Percentiles rank a stretch among this genome's conserved stretches.
These are phyloP conservation scores for Fusarium mangiferae DNA, from an alignment of 2,329 filamentous ascomycete genomes.

Conservation along the genomic window DNA sequence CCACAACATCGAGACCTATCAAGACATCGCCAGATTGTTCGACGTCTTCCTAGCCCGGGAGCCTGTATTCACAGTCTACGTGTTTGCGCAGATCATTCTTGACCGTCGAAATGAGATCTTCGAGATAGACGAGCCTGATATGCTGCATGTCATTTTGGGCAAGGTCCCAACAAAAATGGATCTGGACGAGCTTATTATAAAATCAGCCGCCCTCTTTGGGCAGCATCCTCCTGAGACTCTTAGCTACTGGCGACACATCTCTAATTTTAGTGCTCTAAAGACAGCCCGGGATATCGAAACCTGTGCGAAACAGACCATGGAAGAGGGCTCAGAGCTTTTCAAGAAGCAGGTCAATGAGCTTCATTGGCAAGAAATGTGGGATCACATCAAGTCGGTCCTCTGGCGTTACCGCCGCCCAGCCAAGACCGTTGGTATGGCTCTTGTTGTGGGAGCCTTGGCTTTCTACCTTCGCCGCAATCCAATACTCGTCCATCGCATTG, in stretches of 20 bases:
- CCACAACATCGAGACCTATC: constrained; percentile 92
- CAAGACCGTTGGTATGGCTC: constrained; percentile 68
- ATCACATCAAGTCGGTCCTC: constrained; percentile 51
- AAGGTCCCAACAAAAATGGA: constrained; percentile 86
- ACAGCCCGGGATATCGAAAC: constrained; percentile 70
- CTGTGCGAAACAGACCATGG: constrained; percentile 65
- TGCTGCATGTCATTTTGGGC: constrained; percentile 88
- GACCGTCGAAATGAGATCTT: constrained; percentile 86
- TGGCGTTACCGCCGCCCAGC: constrained; percentile 75
- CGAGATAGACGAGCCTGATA: constrained; percentile 90
- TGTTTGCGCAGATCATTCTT: constrained; percentile 90
- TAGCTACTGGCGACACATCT: constrained; percentile 77
- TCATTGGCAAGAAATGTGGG: constrained; percentile 66
- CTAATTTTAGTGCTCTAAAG: constrained; percentile 82
- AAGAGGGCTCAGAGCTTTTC: constrained; percentile 76
- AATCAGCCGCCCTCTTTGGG: constrained; percentile 71
- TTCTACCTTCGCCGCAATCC: constrained; percentile 70
- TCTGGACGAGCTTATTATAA: constrained; percentile 78
- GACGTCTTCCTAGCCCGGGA: constrained; percentile 90
- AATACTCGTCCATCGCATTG: constrained; percentile 41
- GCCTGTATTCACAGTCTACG: constrained; percentile 88
- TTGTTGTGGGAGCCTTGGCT: constrained; percentile 75
- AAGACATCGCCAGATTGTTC: constrained; percentile 88
- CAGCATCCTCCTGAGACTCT: constrained; percentile 78
- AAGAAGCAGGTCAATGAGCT: constrained; percentile 77